Conservation (phyloP, 495 filamentous ascomycete genomes). For the Corynascus novoguineensis region DNA sequence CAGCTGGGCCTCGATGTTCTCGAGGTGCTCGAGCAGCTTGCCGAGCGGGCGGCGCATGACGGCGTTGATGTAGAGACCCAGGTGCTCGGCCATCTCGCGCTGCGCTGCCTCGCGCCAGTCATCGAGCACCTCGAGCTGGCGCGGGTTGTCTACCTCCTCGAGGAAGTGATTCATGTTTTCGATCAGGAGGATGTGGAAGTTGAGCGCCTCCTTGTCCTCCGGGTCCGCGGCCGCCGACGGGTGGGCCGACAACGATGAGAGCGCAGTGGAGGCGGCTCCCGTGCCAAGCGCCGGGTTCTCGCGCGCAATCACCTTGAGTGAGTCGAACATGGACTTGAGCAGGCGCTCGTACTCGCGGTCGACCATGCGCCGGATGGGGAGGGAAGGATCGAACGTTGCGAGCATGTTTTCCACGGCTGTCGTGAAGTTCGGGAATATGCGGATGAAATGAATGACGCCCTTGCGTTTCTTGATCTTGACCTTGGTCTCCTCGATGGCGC, state of each 20-base stretch:
- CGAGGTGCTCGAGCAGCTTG: slow-evolving; percentile 83
- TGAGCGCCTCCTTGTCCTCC: slow-evolving; percentile 94
- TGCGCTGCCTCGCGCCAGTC: slow-evolving; percentile 73
- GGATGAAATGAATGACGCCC: slow-evolving; percentile 90
- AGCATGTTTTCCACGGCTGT: slow-evolving; percentile 79
- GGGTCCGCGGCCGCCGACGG: slow-evolving; percentile 45
- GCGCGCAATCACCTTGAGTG: slow-evolving; percentile 89
- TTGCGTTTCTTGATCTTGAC: slow-evolving; percentile 98
- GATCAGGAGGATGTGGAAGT: slow-evolving; percentile 94
- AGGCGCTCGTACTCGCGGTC: slow-evolving; percentile 84
- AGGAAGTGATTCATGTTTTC: slow-evolving; percentile 98
- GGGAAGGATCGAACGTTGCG: slow-evolving; percentile 48
- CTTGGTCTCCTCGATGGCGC: slow-evolving; percentile 96
- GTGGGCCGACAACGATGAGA: background rate
- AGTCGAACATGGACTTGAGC: slow-evolving; percentile 95
- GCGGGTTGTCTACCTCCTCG: slow-evolving; percentile 75
- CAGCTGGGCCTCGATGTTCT: slow-evolving; percentile 71
- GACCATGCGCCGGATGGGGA: slow-evolving; percentile 65
- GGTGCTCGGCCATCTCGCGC: slow-evolving; percentile 78
- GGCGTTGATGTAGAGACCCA: slow-evolving; percentile 76
- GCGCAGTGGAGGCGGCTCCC: background rate
- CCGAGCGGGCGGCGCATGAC: slow-evolving; percentile 86
- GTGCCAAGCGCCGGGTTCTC: slow-evolving; percentile 65
- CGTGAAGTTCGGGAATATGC: slow-evolving; percentile 83
- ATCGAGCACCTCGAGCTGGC: slow-evolving; percentile 64